Base-by-base conservation (phyloP, 2,329 filamentous ascomycete genomes). In the Botrytis galanthina region DNA sequence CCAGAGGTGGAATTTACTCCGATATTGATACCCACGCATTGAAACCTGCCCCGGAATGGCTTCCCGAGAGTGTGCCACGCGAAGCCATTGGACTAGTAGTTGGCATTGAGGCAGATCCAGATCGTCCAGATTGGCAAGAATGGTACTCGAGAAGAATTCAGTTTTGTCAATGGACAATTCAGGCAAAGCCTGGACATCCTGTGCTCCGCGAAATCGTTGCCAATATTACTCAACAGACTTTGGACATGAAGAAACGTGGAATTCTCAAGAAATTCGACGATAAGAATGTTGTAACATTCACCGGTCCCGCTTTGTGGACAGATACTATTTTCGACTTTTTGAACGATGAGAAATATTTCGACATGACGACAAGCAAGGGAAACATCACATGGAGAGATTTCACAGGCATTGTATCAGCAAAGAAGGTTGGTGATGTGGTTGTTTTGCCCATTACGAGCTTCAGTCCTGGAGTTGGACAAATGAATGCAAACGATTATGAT, bases 151-250 rank as follows among this genome's bases (percentile, higher is more conserved):
- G 96, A 74, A 90, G 95, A 76, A 95, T 99, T 75, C 96, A 98
- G 82, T 98, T 99, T 83, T 99, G 96, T 84, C 96, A 99, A 82
- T 99, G 96, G 96, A 99, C 96, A 1, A 98, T 99, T 76, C 95
- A 98, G 83, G 86, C 93, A 73, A 99, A 99, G 83, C 92, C 95
- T 0, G 96, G 96, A 18, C 96, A 99, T 81, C 96, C 96, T 0
- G 90, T 97, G 20, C 87, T 99, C 74, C 90, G 95, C 75, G 93
- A 98, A 75, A 89, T 97, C 75, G 94, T 99, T 46, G 87, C 92
- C 22, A 92, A 91, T 77, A 95, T 99, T 80, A 97, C 95, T 0
- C 87, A 93, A 76, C 90, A 95, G 81, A 93, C 95, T 0, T 85
- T 98, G 68, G 85, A 87, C 74, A 88, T 91, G 83, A 94, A 97